A percentile compares a stretch with the other conserved stretches of the same genome.
phyloP scores from a whole-genome alignment of 2,329 filamentous ascomycete genomes.

The Boeremia lycopersici region DNA sequence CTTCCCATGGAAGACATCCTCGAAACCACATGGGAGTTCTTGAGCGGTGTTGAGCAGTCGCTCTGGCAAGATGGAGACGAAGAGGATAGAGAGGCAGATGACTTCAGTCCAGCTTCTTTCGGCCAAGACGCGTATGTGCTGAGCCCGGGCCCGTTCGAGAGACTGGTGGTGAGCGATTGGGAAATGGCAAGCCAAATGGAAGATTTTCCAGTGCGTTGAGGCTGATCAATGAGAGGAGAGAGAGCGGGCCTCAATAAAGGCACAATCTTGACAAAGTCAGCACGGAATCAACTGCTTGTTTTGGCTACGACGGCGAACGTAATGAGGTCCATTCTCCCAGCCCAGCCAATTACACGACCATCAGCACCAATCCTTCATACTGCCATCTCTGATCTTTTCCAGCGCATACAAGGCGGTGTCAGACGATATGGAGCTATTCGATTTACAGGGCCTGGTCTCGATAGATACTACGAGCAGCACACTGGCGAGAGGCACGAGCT shows the following conservation, averaged over 20 bases:
- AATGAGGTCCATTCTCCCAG: too few species aligned
- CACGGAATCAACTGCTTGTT: not conserved
- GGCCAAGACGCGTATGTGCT: conserved; percentile 7
- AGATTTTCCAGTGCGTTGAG: conserved; percentile 13
- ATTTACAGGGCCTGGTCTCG: too few species aligned
- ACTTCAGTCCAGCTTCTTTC: conserved; percentile 3
- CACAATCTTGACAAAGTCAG: not conserved
- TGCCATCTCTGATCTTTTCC: too few species aligned
- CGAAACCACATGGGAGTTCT: conserved; percentile 42
- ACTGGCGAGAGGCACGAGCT: too few species aligned
- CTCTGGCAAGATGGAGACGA: conserved; percentile 38
- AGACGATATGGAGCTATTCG: too few species aligned
- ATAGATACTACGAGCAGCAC: too few species aligned
- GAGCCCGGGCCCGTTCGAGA: conserved; percentile 11
- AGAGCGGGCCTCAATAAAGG: not conserved
- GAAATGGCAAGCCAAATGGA: conserved; percentile 29
- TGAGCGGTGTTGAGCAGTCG: conserved; percentile 43
- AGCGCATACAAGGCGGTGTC: too few species aligned
- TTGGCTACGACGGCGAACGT: not conserved
- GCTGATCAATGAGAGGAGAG: not conserved
- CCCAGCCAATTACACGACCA: too few species aligned
- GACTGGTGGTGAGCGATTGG: conserved; percentile 25
- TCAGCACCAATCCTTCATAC: too few species aligned
- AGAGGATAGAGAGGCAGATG: conserved; percentile 17
- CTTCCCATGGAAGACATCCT: conserved; percentile 38